Evolutionary conservation across 2,329 filamentous ascomycete species (phyloP), one percentile per base, ranked within the genome.

Genomic region (Arthroderma sp.): DNA sequence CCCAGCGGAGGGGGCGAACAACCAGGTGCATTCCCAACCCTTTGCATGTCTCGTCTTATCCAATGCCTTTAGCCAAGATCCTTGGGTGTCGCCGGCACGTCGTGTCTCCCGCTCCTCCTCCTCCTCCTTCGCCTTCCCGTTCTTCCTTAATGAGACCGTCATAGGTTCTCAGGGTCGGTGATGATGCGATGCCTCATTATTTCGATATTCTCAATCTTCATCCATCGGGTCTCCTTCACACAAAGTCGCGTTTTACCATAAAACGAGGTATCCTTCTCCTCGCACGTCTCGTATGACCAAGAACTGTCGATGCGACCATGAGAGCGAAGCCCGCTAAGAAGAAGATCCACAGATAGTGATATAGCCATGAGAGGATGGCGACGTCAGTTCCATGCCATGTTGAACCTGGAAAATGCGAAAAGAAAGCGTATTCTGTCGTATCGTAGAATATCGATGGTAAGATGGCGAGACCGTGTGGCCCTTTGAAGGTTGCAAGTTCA

Each of bases 361-460:
- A 56, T 4, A 57, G 33, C 56, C 56, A 57, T 15, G 25, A 43
- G 19, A 54, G 21, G n/a, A 54, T 15, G 7, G 47, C 49, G 7
- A 57, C 56, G 17, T 57, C 56, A 31, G 43, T 44, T 8, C 56
- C 56, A 57, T 57, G 56, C 56, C 56, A 57, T 21, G 56, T 49
- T 15, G 47, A 53, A 21, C 56, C 56, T 11, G 56, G 56, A 38
- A 28, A 33, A 35, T 57, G 56, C 15, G 44, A 49, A 54, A 57
- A 57, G 38, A 57, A 57, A n/a, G 56, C 25, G 25, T 57, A 54
- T 33, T 53, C 47, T 17, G 44, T 54, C 21, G 56, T 56, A 43
- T 56, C 35, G 21, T 57, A 57, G n/a, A 57, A 33, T 35, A 33
- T 37, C 33, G 49, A 43, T 2, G 56, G 56, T 7, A 57, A 17